Evolutionary conservation across 306 rosid species (phyloP).

Genomic region (Delonix regia): DNA sequence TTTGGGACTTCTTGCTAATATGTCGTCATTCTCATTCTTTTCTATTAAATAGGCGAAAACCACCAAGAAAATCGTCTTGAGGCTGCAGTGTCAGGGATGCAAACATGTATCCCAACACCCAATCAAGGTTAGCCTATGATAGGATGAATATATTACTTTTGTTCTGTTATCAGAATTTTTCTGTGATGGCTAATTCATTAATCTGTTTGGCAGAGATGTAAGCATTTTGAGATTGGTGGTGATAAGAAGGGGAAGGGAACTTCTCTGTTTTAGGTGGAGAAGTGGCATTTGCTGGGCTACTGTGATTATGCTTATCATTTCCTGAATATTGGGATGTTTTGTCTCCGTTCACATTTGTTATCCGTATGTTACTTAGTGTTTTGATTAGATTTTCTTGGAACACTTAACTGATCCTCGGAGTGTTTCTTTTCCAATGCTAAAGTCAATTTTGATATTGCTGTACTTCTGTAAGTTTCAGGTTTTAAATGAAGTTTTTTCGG

Average conservation of each 20-base stretch:
- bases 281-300: background rate
- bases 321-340: background rate
- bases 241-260: conserved; percentile 64
- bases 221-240: conserved; percentile 59
- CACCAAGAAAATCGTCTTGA: conserved; percentile 56
- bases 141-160: background rate
- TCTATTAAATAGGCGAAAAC: conserved; percentile 47
- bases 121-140: conserved; percentile 34
- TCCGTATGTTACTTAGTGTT: background rate
- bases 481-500: background rate
- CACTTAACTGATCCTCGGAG: background rate
- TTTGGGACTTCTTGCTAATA: background rate
- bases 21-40: background rate
- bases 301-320: background rate
- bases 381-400: background rate
- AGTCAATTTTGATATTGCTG: background rate
- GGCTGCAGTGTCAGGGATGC: conserved; percentile 60
- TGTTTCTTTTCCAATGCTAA: background rate
- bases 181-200: background rate
- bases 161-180: background rate
- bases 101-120: conserved; percentile 58
- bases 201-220: conserved; percentile 47
- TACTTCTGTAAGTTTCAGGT: background rate
- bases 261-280: conserved; percentile 46
- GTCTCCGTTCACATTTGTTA: background rate